Percentiles rank a stretch among this genome's conserved stretches.
phyloP scores from a whole-genome alignment of 768 basidiomycete genomes.

The Naganishia onofrii region DNA sequence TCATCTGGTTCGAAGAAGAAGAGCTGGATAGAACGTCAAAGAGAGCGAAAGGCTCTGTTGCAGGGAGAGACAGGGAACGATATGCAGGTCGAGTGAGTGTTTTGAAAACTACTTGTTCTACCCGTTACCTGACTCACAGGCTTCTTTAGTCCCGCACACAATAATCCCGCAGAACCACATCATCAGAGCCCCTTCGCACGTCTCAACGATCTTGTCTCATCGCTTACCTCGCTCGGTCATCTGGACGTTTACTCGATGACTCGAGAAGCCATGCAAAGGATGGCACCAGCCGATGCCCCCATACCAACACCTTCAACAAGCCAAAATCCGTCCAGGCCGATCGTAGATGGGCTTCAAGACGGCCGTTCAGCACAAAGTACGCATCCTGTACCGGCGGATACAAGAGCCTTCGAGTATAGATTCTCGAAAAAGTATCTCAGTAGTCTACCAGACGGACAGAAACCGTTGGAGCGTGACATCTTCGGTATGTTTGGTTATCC shows the following conservation, averaged over 20 bases:
- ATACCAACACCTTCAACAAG: neutral
- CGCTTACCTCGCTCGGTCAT: slow-evolving; percentile 48
- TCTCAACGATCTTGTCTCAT: slow-evolving; percentile 49
- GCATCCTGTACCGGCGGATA: slow-evolving; percentile 35
- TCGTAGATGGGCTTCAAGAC: slow-evolving; percentile 17
- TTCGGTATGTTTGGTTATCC: slow-evolving; percentile 46
- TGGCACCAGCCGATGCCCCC: slow-evolving; percentile 42
- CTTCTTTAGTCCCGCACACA: slow-evolving; percentile 1
- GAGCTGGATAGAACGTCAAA: slow-evolving; percentile 48
- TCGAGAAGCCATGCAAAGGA: slow-evolving; percentile 50
- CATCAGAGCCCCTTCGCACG: slow-evolving; percentile 47
- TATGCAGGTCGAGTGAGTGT: slow-evolving; percentile 34
- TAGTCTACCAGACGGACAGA: slow-evolving; percentile 44
- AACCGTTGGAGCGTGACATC: slow-evolving; percentile 51
- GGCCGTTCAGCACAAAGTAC: slow-evolving; percentile 4
- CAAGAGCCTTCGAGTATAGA: slow-evolving; percentile 50
- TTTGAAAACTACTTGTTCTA: neutral
- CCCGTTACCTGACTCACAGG: neutral
- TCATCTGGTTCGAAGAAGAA: slow-evolving; percentile 59
- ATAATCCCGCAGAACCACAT: neutral
- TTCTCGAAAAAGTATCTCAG: slow-evolving; percentile 50
- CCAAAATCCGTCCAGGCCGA: slow-evolving; percentile 16
- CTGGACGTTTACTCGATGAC: slow-evolving; percentile 53
- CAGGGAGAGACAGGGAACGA: slow-evolving; percentile 12
- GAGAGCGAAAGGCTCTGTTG: slow-evolving; percentile 46